Evolutionary conservation across 1,284 basidiomycete species (phyloP).

Genomic region (Hemileia vastatrix): DNA sequence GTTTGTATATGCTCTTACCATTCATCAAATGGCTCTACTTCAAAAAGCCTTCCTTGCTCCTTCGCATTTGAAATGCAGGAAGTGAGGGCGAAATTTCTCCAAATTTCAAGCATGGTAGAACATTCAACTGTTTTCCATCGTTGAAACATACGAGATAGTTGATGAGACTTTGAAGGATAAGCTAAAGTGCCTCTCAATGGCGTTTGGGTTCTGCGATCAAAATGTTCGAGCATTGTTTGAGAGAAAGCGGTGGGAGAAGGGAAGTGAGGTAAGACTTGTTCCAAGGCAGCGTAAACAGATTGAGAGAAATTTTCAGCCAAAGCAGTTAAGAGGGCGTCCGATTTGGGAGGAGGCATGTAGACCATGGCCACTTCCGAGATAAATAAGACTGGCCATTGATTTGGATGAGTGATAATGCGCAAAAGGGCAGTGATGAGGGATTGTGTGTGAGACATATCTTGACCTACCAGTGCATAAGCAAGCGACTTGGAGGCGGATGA

Average conservation of each 20-base stretch:
- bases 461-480: constrained; percentile 14
- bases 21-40: constrained; percentile 19
- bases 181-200: constrained; percentile 15
- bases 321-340: constrained; percentile 6
- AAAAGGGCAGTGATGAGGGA: background rate
- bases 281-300: constrained; percentile 11
- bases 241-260: constrained; percentile 13
- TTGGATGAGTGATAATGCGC: background rate
- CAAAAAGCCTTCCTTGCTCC: constrained; percentile 7
- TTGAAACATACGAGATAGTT: background rate
- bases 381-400: constrained; percentile 10
- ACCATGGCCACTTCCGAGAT: constrained; percentile 22
- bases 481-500: background rate
- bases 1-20: no score
- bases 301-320: constrained; percentile 7
- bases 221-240: constrained; percentile 19
- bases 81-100: constrained; percentile 11
- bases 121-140: constrained; percentile 11
- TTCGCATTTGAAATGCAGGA: background rate
- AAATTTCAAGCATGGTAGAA: constrained; percentile 16
- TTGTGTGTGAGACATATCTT: constrained; percentile 9
- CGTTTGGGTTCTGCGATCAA: constrained; percentile 13
- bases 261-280: constrained; percentile 21
- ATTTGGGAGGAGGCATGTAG: constrained; percentile 17
- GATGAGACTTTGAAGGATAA: constrained; percentile 18